Base-by-base conservation (phyloP, 352 stramenopile genomes). In the Bremia lactucae region DNA sequence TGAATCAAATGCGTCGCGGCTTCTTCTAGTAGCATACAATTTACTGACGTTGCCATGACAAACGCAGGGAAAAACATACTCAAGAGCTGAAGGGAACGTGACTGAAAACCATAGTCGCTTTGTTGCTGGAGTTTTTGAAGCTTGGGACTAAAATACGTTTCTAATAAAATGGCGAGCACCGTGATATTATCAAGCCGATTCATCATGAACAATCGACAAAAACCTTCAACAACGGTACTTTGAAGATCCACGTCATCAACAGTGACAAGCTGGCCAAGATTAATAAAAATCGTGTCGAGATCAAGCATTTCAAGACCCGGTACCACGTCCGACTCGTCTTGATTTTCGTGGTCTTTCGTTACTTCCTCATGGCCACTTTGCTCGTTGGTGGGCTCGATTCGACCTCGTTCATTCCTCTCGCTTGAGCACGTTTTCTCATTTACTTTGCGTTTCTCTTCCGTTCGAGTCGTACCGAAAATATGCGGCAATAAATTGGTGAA, bases 41-140 rank as follows among this genome's bases (percentile, higher is more conserved):
- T 85, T 5, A 47, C 28, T 1, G 54, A 48, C 20, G 65, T 80
- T 2, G 72, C 58, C n/a, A 65, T 55, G 15, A 70, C 66, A 16
- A 85, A 83, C 1, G 76, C 69, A 1, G 72, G 69, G 42, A 84
- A 88, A 55, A 88, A 88, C 2, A 88, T 64, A 19, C 72, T 83
- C 15, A 88, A 50, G 10, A 88, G 41, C 55, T 88, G 76, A 2
- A 88, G 52, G 21, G 72, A 67, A 7, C 71, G 61, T 3, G 72
- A 78, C 19, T 85, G 72, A 36, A 65, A 85, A 1, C 68, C 72
- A 20, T 83, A 59, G 16, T 83, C 69, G 20, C 62, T 62, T 16
- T 55, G 46, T 2, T 68, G 46, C 49, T 85, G 69, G 3, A 85
- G 52, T 36, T 69, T 56, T 35, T 79, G 68, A 2, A 85, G 58